phyloP scores from a whole-genome alignment of 306 rosid species.

The Betula pendula region DNA sequence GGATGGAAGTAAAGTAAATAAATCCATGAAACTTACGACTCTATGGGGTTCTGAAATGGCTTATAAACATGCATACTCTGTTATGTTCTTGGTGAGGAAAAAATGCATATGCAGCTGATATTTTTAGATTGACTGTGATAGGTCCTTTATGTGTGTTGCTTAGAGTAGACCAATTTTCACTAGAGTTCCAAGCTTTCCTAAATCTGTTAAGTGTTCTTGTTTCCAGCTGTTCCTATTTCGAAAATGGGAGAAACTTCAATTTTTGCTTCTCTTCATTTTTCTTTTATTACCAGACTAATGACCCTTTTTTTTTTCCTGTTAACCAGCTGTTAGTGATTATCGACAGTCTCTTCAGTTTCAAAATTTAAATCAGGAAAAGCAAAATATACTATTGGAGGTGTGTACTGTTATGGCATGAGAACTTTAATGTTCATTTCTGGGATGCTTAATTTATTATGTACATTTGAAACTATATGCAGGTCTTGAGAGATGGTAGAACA shows the following conservation, averaged over 20 bases:
- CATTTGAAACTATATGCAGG: constrained; percentile 50
- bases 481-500: constrained; percentile 81
- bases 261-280: background rate
- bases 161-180: background rate
- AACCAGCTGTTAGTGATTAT: constrained; percentile 87
- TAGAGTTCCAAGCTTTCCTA: background rate
- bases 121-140: background rate
- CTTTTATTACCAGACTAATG: constrained; percentile 1
- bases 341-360: constrained; percentile 94
- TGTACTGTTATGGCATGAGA: constrained; percentile 29
- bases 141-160: constrained; percentile 21
- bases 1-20: background rate
- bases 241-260: background rate
- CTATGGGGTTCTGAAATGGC: background rate
- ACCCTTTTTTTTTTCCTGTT: background rate
- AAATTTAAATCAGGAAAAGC: constrained; percentile 84
- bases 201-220: background rate
- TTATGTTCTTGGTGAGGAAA: background rate
- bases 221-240: background rate
- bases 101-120: background rate
- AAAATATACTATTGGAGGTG: constrained; percentile 91
- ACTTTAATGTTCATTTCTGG: background rate
- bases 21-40: background rate
- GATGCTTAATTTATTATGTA: constrained; percentile 32
- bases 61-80: background rate